Conservation (phyloP, 164 flowering plant species). For the Tetracentron sinense region DNA sequence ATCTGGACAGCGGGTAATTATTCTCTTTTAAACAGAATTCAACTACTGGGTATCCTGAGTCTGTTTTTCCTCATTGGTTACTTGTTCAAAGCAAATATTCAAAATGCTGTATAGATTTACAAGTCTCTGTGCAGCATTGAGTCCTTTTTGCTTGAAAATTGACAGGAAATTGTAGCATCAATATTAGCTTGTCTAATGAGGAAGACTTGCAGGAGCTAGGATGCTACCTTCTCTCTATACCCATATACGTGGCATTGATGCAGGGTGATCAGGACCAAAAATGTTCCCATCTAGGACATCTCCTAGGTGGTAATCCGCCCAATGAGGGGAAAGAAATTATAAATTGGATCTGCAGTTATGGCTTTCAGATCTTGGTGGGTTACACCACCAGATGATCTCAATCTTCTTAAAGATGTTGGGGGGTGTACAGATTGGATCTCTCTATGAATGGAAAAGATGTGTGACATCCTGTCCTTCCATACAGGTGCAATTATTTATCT, state of each 20-base stretch:
- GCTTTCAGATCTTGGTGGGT: background rate
- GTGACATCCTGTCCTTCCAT: too few relatives aligned
- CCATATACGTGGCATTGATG: background rate
- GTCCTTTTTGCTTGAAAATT: background rate
- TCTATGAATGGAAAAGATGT: too few relatives aligned
- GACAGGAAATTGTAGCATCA: background rate
- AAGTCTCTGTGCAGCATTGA: background rate
- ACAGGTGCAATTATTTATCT: background rate
- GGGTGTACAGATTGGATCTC: too few relatives aligned
- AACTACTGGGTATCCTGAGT: background rate
- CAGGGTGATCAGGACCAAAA: background rate
- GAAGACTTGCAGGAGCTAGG: background rate
- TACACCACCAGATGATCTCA: too few relatives aligned
- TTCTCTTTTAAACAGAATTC: constrained; percentile 1
- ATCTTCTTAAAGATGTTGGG: too few relatives aligned
- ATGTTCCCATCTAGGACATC: background rate
- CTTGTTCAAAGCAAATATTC: background rate
- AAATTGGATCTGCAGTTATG: background rate
- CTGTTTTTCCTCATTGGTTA: background rate
- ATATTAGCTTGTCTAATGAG: background rate
- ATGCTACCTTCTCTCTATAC: background rate
- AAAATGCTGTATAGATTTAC: background rate
- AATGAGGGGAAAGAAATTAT: background rate
- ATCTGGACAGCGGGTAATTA: constrained; percentile 60
- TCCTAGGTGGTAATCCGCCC: background rate